Evolutionary conservation across 129 eudicot species (phyloP), one percentile per base, ranked within the genome.

Genomic region (Flaveria brownii): DNA sequence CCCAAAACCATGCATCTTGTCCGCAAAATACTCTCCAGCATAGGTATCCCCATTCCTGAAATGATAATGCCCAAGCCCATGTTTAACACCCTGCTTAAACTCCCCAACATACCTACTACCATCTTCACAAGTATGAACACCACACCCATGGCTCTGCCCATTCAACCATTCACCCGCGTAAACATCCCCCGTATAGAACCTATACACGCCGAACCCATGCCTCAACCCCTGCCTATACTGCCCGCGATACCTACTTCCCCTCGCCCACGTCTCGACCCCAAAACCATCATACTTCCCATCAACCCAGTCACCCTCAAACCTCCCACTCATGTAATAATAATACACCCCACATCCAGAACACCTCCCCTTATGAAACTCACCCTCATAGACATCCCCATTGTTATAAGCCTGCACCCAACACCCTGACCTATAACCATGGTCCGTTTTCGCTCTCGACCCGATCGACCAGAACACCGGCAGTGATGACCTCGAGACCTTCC

Each of bases 311-410:
- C 99, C 99, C 73, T 94, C 99, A 52, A 87, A 94, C 79, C 97
- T 89, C 66, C 99, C 99, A 79, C 97, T 91, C 92, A 89, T 87
- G 69, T 85, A 83, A 78, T 94, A 94, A 39, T 94, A 94, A 67
- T 94, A 94, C 77, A 94, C 99, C 50, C 99, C 99, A 76, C 89
- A 86, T 0, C 99, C 99, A 0, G 94, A 86, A 77, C 99, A 91
- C 74, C 86, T 91, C 1, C 99, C 99, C 70, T 91, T 89, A 39
- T 94, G 94, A 80, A 94, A 91, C 17, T 94, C 99, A 28, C 99
- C 99, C 86, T 94, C 99, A 51, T 91, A 94, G 11, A 94, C 99
- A 77, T 94, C 99, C 51, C 99, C 99, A 76, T 94, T 94, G 76
- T 87, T 87, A 71, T 87, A 91, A 1, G 82, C 88, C 84, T 94